Percentiles rank a stretch among this genome's conserved stretches.
Evolutionary conservation across 2,329 filamentous ascomycete genomes (phyloP).

Genomic region (Fusarium sterilihyphosum): DNA sequence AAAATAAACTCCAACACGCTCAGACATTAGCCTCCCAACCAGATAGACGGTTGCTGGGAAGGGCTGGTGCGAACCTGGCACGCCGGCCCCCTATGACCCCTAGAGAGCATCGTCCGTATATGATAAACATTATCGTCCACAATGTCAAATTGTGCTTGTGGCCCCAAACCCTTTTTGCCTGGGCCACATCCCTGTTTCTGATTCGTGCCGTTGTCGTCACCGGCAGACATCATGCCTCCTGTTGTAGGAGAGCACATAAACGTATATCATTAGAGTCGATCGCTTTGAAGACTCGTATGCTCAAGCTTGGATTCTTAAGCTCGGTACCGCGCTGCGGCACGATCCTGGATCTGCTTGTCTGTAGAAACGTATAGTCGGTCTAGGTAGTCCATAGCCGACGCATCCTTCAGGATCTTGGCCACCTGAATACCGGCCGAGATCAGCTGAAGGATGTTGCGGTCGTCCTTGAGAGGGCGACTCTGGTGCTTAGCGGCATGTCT

Average conservation of each 20-base stretch:
- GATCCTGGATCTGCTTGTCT: constrained; percentile 80
- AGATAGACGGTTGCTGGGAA: constrained; percentile 33
- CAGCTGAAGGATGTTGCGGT: constrained; percentile 86
- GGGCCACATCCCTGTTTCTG: constrained; percentile 41
- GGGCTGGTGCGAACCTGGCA: constrained; percentile 23
- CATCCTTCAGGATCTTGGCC: constrained; percentile 86
- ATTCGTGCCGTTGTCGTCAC: constrained; percentile 41
- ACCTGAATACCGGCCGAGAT: constrained; percentile 90
- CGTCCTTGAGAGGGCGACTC: constrained; percentile 84
- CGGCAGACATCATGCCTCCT: constrained; percentile 42
- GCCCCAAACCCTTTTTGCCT: constrained; percentile 16
- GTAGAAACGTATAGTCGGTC: constrained; percentile 85
- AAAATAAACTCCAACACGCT: constrained; percentile 43
- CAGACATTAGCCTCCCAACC: constrained; percentile 36
- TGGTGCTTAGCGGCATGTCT: constrained; percentile 85
- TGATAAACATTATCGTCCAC: constrained; percentile 47
- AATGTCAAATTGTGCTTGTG: constrained; percentile 37
- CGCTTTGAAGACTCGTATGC: constrained; percentile 33
- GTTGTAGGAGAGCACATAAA: constrained; percentile 39
- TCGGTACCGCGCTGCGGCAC: constrained; percentile 54
- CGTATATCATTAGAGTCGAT: constrained; percentile 44
- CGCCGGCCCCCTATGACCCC: constrained; percentile 15
- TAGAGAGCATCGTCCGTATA: constrained; percentile 34
- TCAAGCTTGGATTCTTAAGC: constrained; percentile 42
- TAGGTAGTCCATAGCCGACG: constrained; percentile 82